Conservation (phyloP, 2,329 filamentous ascomycete genomes). For the Fusarium keratoplasticum region DNA sequence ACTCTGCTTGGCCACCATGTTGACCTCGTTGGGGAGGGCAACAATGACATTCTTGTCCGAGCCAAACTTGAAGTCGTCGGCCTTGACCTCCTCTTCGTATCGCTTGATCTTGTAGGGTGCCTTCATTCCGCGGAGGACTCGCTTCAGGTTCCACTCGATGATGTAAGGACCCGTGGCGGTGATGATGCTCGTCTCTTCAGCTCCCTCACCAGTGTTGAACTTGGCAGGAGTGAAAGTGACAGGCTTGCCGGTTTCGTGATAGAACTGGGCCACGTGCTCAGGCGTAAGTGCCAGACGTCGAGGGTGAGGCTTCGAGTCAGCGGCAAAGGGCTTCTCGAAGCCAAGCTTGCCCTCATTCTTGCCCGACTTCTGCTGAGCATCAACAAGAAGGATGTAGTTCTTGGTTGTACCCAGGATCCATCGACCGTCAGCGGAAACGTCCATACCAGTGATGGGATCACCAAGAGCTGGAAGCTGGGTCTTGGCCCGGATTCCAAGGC, state of each 20-base stretch:
- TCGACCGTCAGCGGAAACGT: constrained; percentile 93
- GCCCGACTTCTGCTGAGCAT: constrained; percentile 88
- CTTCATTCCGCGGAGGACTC: constrained; percentile 82
- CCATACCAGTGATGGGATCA: constrained; percentile 93
- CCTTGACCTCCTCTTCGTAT: constrained; percentile 94
- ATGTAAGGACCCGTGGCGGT: constrained; percentile 97
- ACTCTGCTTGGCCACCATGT: constrained; percentile 91
- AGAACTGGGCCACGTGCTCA: constrained; percentile 95
- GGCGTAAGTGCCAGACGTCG: constrained; percentile 89
- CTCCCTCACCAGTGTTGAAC: constrained; percentile 89
- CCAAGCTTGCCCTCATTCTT: constrained; percentile 99
- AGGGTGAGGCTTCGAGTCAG: constrained; percentile 93
- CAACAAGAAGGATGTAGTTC: constrained; percentile 94
- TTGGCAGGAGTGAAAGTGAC: constrained; percentile 90
- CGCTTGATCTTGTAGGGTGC: constrained; percentile 97
- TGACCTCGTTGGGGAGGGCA: constrained; percentile 94
- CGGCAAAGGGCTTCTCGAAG: constrained; percentile 92
- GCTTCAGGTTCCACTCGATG: constrained; percentile 95
- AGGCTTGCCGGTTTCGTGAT: constrained; percentile 90
- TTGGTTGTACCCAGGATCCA: constrained; percentile 96
- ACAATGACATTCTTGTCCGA: constrained; percentile 99
- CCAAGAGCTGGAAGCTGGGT: constrained; percentile 95
- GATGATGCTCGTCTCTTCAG: constrained; percentile 92
- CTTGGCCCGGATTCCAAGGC: constrained; percentile 96
- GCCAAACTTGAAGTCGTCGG: constrained; percentile 98